Conservation (phyloP, 2,329 filamentous ascomycete species). For the Periconia macrospinosa region DNA sequence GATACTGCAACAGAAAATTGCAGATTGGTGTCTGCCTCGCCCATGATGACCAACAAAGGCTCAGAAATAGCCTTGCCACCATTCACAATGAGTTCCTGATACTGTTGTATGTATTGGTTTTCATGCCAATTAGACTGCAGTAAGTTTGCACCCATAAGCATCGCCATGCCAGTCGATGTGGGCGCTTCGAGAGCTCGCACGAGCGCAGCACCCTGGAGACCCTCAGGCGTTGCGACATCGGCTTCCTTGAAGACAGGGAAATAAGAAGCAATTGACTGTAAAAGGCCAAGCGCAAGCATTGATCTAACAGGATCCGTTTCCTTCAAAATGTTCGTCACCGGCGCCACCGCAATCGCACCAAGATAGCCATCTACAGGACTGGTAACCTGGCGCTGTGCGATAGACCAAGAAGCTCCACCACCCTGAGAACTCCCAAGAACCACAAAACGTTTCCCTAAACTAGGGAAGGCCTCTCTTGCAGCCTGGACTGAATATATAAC, state of each 20-base stretch:
- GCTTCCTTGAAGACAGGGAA: background rate
- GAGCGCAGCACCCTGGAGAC: background rate
- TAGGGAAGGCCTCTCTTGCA: too few species aligned
- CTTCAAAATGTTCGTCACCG: constrained; percentile 1
- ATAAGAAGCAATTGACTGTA: background rate
- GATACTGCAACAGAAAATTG: background rate
- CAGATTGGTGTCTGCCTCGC: background rate
- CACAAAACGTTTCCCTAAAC: too few species aligned
- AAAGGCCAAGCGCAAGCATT: background rate
- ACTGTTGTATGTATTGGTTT: background rate
- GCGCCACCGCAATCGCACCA: constrained; percentile 1
- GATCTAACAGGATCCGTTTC: background rate
- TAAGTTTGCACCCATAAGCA: background rate
- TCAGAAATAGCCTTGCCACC: constrained; percentile 2
- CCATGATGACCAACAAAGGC: constrained; percentile 5
- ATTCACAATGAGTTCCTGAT: background rate
- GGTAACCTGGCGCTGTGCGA: too few species aligned
- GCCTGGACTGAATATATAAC: too few species aligned
- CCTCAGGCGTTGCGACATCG: background rate
- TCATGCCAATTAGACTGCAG: background rate
- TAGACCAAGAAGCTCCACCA: too few species aligned
- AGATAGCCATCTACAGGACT: constrained; percentile 4
- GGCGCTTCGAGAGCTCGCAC: background rate
- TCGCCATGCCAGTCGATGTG: background rate
- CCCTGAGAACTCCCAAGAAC: too few species aligned